These are phyloP conservation scores for Penicillium salamii DNA, from an alignment of 495 filamentous ascomycete species.

Conservation along the genomic window DNA sequence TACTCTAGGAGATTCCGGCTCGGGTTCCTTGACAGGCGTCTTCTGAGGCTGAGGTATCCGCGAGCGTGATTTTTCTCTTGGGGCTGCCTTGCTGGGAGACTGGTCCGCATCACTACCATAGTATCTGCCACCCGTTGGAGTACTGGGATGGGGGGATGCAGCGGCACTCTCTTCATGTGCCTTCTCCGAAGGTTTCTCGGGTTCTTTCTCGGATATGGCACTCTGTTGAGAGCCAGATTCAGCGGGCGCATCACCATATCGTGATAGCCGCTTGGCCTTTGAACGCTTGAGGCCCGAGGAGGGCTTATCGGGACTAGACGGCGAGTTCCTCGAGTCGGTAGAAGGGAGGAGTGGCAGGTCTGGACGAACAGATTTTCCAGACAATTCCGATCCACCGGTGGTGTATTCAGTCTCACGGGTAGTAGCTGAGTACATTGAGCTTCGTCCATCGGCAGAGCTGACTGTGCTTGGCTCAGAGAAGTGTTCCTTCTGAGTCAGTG, in stretches of 20 bases:
- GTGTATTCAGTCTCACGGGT: conserved; percentile 41
- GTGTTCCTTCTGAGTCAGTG: conserved; percentile 31
- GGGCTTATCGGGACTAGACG: conserved; percentile 23
- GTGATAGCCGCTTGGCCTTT: conserved; percentile 53
- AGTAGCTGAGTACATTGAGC: conserved; percentile 32
- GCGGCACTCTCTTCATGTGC: background rate
- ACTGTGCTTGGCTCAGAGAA: conserved; percentile 40
- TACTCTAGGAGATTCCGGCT: conserved; percentile 39
- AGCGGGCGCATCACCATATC: conserved; percentile 38
- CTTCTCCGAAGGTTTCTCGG: conserved; percentile 3
- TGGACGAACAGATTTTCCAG: conserved; percentile 18
- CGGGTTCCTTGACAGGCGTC: conserved; percentile 22
- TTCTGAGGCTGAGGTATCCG: conserved; percentile 24
- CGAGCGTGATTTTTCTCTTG: conserved; percentile 7
- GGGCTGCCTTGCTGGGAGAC: conserved; percentile 6
- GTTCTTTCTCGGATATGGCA: conserved; percentile 8
- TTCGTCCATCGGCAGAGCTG: conserved; percentile 29
- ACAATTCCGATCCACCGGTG: conserved; percentile 23
- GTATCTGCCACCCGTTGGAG: conserved; percentile 17
- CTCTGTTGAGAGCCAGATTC: conserved; percentile 23
- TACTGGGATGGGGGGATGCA: background rate
- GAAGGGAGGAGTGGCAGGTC: conserved; percentile 28
- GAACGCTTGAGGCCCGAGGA: conserved; percentile 49
- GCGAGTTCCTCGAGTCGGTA: conserved; percentile 9
- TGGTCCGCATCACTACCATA: conserved; percentile 20